phyloP scores from a whole-genome alignment of 768 basidiomycete genomes.

The Brasilioporus rufonigricans region DNA sequence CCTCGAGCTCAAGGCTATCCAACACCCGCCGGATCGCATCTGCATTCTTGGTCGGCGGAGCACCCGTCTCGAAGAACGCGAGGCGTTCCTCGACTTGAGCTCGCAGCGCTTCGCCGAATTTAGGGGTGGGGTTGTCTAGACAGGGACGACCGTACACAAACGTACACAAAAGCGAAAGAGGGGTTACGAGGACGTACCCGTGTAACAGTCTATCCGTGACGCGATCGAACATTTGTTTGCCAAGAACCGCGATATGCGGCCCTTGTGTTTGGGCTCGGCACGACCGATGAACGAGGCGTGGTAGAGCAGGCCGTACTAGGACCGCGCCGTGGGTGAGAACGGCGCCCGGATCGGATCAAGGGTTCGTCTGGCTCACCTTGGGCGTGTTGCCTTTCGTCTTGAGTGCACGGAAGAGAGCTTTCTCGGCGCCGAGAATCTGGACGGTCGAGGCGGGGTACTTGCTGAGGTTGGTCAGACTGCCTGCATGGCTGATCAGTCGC shows the following conservation, averaged over 20 bases:
- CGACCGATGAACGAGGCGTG: slow-evolving; percentile 97
- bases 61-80: slow-evolving; percentile 90
- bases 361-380: slow-evolving; percentile 50
- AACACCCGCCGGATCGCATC: slow-evolving; percentile 91
- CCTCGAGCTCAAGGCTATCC: slow-evolving; percentile 70
- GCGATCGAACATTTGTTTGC: slow-evolving; percentile 99
- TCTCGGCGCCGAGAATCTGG: slow-evolving; percentile 97
- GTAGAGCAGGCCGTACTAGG: slow-evolving; percentile 93
- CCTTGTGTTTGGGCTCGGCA: slow-evolving; percentile 92
- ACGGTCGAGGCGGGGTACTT: slow-evolving; percentile 99
- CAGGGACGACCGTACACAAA: not conserved
- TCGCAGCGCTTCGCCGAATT: slow-evolving; percentile 93
- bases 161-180: too few relatives aligned
- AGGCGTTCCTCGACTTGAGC: slow-evolving; percentile 95
- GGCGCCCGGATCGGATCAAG: not conserved
- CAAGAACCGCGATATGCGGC: slow-evolving; percentile 96
- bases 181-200: slow-evolving; percentile 47
- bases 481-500: slow-evolving; percentile 91
- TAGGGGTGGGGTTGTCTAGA: slow-evolving; percentile 78
- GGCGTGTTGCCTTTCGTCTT: slow-evolving; percentile 99
- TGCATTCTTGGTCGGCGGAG: slow-evolving; percentile 84
- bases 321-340: not conserved
- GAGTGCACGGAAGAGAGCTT: slow-evolving; percentile 93
- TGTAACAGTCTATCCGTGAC: slow-evolving; percentile 93
- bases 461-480: slow-evolving; percentile 92